Conservation (phyloP, 176 grass and related monocot species). For the Microstegium vimineum region DNA sequence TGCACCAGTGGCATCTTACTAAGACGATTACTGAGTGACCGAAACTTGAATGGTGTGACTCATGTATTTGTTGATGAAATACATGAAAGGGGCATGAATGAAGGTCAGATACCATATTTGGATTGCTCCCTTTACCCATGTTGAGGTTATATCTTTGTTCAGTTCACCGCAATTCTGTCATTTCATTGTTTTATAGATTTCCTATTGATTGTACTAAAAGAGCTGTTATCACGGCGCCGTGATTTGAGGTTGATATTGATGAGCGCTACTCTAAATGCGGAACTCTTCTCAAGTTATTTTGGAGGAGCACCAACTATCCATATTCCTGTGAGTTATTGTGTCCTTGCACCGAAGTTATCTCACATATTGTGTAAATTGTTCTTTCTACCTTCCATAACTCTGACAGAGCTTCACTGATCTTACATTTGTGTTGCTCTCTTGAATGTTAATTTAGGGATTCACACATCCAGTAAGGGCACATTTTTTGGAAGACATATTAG, state of each 20-base stretch:
- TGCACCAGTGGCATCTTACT: constrained; percentile 98
- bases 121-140: not conserved
- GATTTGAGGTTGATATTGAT: constrained; percentile 99
- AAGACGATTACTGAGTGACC: constrained; percentile 85
- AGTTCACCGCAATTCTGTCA: constrained; percentile 8
- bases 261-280: constrained; percentile 96
- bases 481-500: constrained; percentile 97
- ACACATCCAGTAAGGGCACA: constrained; percentile 88
- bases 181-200: constrained; percentile 61
- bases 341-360: constrained; percentile 14
- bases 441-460: constrained; percentile 60
- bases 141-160: not conserved
- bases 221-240: constrained; percentile 68
- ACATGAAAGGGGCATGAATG: constrained; percentile 99
- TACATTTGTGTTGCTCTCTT: constrained; percentile 16
- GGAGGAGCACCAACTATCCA: constrained; percentile 89
- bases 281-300: constrained; percentile 95
- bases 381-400: constrained; percentile 1
- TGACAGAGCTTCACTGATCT: constrained; percentile 9
- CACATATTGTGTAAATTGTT: constrained; percentile 6
- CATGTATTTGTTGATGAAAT: constrained; percentile 99
- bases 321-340: constrained; percentile 72
- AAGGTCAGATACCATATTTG: constrained; percentile 50
- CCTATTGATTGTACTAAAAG: constrained; percentile 93
- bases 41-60: constrained; percentile 85